Evolutionary conservation across 2,329 filamentous ascomycete species (phyloP), one percentile per base, ranked within the genome.

Genomic region (Blumeriella jaapii): DNA sequence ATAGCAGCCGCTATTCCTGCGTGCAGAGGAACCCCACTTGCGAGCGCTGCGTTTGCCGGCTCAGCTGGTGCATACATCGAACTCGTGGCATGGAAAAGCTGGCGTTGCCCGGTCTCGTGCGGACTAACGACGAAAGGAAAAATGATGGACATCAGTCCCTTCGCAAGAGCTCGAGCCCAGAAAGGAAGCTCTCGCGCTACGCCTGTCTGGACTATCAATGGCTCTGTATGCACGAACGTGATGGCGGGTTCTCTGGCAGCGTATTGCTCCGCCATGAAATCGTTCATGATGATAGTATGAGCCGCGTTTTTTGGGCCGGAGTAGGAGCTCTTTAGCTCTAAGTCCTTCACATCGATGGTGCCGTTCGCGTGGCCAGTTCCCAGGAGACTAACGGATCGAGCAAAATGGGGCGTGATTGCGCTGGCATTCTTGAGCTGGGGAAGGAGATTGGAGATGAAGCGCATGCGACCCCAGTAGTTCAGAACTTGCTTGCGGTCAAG

Each of bases 401-500:
- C 61, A 15, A 74, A 59, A 4, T 56, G 42, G 0, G 59, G 46
- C 0, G 70, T 62, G 8, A 59, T 57, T 7, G 35, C 34, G 15
- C 35, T 43, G 13, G 49, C 48, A 10, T 33, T 40, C 27, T 31
- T 39, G 2, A 80, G 59, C 0, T 67, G 60, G 0, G 74, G 73
- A 6, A 77, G 64, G 1, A 80, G 62, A 35, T 74, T 72, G 28
- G 61, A 38, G 9, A 68, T 61, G 47, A 77, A 69, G 24, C 70
- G 69, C 42, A 68, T 62, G 13, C 74, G 73, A 4, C 67, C 61
- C 55, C 78, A 77, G 55, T 68, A 70, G 13, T 61, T 53, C 4
- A 53, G 33, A 9, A 47, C 39, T 17, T 51, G 41, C 28, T 51
- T 52, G 7, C 48, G 44, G 27, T 50, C 47, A 5, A 55, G 36